Conservation (phyloP, 805 yeast species). For the Limtongia smithiae region DNA sequence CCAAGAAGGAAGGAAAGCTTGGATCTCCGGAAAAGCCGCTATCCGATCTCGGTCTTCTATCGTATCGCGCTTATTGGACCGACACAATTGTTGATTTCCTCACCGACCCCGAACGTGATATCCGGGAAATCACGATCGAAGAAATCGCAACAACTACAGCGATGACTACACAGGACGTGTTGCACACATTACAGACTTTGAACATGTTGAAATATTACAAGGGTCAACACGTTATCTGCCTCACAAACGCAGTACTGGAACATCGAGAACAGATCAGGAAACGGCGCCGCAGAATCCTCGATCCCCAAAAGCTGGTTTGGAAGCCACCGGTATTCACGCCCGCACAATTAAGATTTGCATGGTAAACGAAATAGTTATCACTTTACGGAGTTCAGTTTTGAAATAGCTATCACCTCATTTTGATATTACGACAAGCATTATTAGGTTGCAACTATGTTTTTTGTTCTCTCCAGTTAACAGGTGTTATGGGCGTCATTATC, state of each 20-base stretch:
- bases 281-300: conserved; percentile 65
- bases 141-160: conserved; percentile 82
- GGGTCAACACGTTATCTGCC: conserved; percentile 87
- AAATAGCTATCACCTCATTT: too few relatives aligned
- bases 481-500: too few relatives aligned
- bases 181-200: conserved; percentile 88
- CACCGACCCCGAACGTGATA: conserved; percentile 36
- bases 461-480: too few relatives aligned
- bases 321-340: conserved; percentile 93
- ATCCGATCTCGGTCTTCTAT: conserved; percentile 86
- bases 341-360: conserved; percentile 90
- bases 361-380: too few relatives aligned
- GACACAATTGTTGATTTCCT: conserved; percentile 76
- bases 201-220: conserved; percentile 87
- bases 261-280: conserved; percentile 70
- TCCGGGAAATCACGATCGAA: conserved; percentile 63
- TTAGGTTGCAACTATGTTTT: neutral
- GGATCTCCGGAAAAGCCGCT: conserved; percentile 98
- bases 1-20: conserved; percentile 79
- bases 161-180: conserved; percentile 93
- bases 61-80: conserved; percentile 96
- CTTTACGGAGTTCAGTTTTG: too few relatives aligned
- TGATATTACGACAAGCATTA: neutral
- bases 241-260: conserved; percentile 77
- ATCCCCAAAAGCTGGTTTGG: conserved; percentile 74